phyloP scores from a whole-genome alignment of 192 early-diverging fungal genomes.

The Funneliformis geosporum region DNA sequence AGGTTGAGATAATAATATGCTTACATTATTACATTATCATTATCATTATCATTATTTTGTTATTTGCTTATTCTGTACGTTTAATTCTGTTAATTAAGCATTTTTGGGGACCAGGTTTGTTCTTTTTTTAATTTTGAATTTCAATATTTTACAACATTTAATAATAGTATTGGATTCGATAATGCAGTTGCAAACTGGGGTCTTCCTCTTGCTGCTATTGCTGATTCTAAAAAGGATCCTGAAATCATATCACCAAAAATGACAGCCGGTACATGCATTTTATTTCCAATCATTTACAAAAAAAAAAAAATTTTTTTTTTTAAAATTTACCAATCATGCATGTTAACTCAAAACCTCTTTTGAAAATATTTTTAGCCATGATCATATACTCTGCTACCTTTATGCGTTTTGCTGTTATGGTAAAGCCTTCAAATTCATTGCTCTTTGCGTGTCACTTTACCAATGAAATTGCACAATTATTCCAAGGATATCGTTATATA shows the following conservation, averaged over 20 bases:
- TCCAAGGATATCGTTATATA: constrained; percentile 83
- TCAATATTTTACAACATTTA: not conserved
- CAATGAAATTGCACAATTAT: constrained; percentile 87
- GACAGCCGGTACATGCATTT: constrained; percentile 66
- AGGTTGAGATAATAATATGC: not conserved
- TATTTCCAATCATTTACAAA: not conserved
- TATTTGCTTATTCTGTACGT: not conserved
- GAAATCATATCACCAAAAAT: constrained; percentile 93
- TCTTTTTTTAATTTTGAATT: not conserved
- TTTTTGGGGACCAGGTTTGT: constrained; percentile 26
- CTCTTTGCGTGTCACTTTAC: constrained; percentile 92
- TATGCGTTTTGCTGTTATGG: constrained; percentile 94
- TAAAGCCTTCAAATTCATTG: constrained; percentile 86
- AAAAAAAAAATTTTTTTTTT: not conserved
- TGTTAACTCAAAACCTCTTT: too few species aligned
- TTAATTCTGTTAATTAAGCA: constrained; percentile 1
- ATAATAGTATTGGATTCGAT: not conserved
- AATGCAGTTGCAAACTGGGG: constrained; percentile 84
- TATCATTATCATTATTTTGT: not conserved
- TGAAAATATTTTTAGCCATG: constrained; percentile 54
- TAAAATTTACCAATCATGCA: too few species aligned
- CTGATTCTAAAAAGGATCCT: constrained; percentile 87
- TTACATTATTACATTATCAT: not conserved
- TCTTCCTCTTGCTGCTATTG: constrained; percentile 92
- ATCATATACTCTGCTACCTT: constrained; percentile 88